phyloP scores from a whole-genome alignment of 345 rosid genomes.

The Arabis alpina region DNA sequence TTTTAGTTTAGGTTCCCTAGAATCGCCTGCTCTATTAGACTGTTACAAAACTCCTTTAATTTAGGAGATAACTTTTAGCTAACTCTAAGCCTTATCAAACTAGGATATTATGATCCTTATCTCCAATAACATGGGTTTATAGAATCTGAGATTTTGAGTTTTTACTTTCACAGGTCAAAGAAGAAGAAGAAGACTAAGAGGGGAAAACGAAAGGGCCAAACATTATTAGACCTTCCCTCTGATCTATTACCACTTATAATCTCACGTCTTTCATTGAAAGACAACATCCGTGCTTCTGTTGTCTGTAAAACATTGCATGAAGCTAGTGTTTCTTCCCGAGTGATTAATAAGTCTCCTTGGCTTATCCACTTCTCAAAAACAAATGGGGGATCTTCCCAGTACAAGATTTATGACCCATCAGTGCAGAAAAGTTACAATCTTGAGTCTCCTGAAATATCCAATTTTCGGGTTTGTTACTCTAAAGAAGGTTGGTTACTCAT shows the following conservation, averaged over 20 bases:
- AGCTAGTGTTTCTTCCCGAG: constrained; percentile 42
- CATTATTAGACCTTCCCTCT: constrained; percentile 19
- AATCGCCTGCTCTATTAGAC: too few relatives aligned
- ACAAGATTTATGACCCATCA: constrained; percentile 64
- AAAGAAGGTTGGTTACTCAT: constrained; percentile 77
- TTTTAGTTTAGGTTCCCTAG: too few relatives aligned
- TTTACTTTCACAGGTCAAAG: constrained; percentile 15
- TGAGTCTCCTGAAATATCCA: constrained; percentile 63
- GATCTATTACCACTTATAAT: constrained; percentile 26
- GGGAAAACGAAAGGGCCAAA: constrained; percentile 15
- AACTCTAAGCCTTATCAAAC: too few relatives aligned
- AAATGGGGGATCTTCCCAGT: constrained; percentile 47
- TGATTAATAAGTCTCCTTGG: constrained; percentile 62
- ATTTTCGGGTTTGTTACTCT: constrained; percentile 61
- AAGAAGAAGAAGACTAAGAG: constrained; percentile 7
- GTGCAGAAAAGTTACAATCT: constrained; percentile 52
- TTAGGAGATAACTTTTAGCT: too few relatives aligned
- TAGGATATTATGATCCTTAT: too few relatives aligned
- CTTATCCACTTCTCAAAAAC: constrained; percentile 68
- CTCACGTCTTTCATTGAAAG: constrained; percentile 25
- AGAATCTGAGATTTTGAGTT: neutral
- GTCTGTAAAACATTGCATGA: constrained; percentile 35
- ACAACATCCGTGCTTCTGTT: constrained; percentile 33
- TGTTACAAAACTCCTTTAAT: too few relatives aligned
- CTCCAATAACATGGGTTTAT: neutral